These are phyloP conservation scores for Typha latifolia DNA, from an alignment of 176 grass and related monocot genomes.

Conservation along the genomic window DNA sequence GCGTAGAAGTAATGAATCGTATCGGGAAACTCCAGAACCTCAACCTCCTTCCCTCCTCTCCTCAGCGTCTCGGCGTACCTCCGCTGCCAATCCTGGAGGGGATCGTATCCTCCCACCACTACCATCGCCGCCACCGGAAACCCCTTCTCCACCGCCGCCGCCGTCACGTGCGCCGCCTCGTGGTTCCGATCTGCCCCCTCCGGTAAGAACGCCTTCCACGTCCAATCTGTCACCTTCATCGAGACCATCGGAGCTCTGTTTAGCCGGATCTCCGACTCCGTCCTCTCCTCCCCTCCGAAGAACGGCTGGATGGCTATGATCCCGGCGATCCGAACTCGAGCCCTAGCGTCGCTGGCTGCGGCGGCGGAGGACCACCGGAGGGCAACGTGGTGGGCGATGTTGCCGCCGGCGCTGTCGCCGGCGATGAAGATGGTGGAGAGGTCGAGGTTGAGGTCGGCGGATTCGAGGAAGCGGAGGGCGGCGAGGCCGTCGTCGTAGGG, in stretches of 20 bases:
- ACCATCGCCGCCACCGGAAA: slow-evolving; percentile 29
- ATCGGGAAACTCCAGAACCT: slow-evolving; percentile 28
- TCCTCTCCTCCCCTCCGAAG: slow-evolving; percentile 62
- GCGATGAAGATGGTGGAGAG: slow-evolving; percentile 45
- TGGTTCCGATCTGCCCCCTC: slow-evolving; percentile 38
- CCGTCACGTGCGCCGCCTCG: slow-evolving; percentile 32
- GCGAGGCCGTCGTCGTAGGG: slow-evolving; percentile 52
- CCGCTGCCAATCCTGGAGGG: slow-evolving; percentile 33
- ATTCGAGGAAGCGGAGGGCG: slow-evolving; percentile 33
- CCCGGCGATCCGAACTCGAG: slow-evolving; percentile 24
- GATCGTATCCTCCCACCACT: slow-evolving; percentile 22
- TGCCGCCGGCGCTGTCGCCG: slow-evolving; percentile 70
- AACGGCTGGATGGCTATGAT: slow-evolving; percentile 37
- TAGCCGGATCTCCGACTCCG: slow-evolving; percentile 25
- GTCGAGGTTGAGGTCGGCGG: slow-evolving; percentile 16
- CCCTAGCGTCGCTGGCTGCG: neutral
- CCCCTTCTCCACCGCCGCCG: slow-evolving; percentile 7
- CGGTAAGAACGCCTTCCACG: slow-evolving; percentile 43
- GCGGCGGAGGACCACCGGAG: slow-evolving; percentile 21
- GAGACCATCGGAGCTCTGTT: slow-evolving; percentile 34
- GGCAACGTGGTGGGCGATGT: slow-evolving; percentile 64
- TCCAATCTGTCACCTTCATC: slow-evolving; percentile 28
- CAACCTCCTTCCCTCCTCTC: slow-evolving; percentile 4
- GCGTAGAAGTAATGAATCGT: slow-evolving; percentile 27
- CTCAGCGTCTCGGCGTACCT: slow-evolving; percentile 17